Conservation (phyloP, 768 basidiomycete species). For the Polyporus arcularius region DNA sequence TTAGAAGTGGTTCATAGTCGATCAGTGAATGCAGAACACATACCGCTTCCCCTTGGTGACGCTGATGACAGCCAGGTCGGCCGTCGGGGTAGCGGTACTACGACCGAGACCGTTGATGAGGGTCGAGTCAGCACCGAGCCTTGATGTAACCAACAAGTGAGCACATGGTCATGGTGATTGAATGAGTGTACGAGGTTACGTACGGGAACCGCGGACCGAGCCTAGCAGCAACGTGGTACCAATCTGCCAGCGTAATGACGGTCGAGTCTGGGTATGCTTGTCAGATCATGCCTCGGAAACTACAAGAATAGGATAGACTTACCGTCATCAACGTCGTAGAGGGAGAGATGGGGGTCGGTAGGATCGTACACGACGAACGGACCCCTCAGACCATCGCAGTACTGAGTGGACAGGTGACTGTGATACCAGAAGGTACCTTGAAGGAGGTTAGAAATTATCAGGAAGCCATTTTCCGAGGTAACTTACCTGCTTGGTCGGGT, state of each 20-base stretch:
- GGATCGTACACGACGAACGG: constrained; percentile 33
- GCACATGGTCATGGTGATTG: constrained; percentile 17
- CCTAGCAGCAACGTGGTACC: constrained; percentile 35
- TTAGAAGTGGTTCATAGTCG: neutral
- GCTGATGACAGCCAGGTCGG: constrained; percentile 33
- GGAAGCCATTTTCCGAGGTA: neutral
- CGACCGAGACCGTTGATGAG: constrained; percentile 50
- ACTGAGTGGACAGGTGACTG: constrained; percentile 41
- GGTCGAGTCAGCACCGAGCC: constrained; percentile 36
- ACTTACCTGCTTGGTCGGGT: constrained; percentile 25
- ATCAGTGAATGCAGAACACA: constrained; percentile 22
- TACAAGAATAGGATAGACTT: neutral
- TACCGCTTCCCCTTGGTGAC: constrained; percentile 24
- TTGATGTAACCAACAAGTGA: neutral
- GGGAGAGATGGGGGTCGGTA: constrained; percentile 26
- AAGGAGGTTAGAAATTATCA: neutral
- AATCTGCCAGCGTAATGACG: constrained; percentile 49
- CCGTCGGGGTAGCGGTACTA: constrained; percentile 32
- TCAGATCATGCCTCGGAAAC: constrained; percentile 28
- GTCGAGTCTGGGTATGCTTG: constrained; percentile 36
- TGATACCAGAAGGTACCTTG: constrained; percentile 41
- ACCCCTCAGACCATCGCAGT: constrained; percentile 44
- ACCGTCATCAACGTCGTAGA: constrained; percentile 34
- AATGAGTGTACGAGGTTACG: constrained; percentile 1
- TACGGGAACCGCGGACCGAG: constrained; percentile 16